Base-by-base conservation (phyloP, 176 grass and related monocot species). In the Olyra latifolia region DNA sequence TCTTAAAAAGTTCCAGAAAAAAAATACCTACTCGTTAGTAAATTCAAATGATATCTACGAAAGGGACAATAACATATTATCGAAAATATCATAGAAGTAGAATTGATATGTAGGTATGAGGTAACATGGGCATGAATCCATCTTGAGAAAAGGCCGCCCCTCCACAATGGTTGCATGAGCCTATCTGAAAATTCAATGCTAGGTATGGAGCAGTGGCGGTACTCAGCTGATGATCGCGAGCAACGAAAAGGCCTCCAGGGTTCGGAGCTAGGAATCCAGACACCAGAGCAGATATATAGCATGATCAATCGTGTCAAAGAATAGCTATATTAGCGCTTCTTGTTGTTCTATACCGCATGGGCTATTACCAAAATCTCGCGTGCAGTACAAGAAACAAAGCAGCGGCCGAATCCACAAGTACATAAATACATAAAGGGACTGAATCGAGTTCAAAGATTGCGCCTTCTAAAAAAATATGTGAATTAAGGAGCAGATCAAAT, bases 111-210 rank as follows among this genome's bases (percentile, higher is more conserved):
- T 35, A 35, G 32, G 32, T 35, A 35, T 35, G 32, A 2, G 4
- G 32, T 35, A 35, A 3, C 32, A 35, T 4, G 78, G 90, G 75
- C 84, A 92, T 2, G 78, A 84, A 9, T 85, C 69, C 20, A 63
- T 72, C 0, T 80, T 88, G 12, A 47, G 77, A 53, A 69, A 6
- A 42, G 76, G 41, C 3, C 49, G 1, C 17, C 49, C 49, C 49
- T 53, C 32, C 32, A 35, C 46, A 39, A 12, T 47, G 6, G 66
- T n/a, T 9, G 46, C 1, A 14, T 71, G 32, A 55, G 4, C 15
- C 57, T 71, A 46, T 53, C 25, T 52, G 20, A 38, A 63, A 38
- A 7, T 59, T n/a, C 11, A 45, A 23, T 46, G 46, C 25, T 46
- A 25, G 10, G 25, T 40, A 20, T 69, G 63, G 17, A 72, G 16